phyloP scores from a whole-genome alignment of 345 rosid genomes.

The Arabidopsis suecica region DNA sequence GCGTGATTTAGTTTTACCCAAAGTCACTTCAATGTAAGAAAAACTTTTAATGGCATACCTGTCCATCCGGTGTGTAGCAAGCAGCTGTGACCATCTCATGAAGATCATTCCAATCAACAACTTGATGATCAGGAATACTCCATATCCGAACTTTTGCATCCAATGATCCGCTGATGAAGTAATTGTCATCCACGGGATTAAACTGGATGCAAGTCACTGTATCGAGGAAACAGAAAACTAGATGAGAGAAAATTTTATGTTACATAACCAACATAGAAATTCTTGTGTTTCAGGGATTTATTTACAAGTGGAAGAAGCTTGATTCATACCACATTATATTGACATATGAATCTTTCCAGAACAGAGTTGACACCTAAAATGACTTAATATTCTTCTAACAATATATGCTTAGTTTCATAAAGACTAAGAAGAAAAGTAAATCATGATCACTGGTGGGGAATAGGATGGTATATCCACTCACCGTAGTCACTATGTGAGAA shows the following conservation, averaged over 20 bases:
- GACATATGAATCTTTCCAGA: conserved; percentile 5
- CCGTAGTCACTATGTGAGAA: conserved; percentile 97
- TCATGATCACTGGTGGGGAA: conserved; percentile 17
- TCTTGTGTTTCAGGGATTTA: conserved; percentile 2
- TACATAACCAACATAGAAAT: conserved; percentile 4
- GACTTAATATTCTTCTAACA: not conserved
- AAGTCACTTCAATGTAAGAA: not conserved
- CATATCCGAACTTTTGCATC: conserved; percentile 98
- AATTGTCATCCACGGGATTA: conserved; percentile 90
- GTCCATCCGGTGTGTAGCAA: conserved; percentile 97
- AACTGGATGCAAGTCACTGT: conserved; percentile 99
- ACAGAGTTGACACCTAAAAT: conserved; percentile 13
- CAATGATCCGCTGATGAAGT: conserved; percentile 96
- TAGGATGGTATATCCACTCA: conserved; percentile 43
- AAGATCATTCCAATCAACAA: conserved; percentile 93
- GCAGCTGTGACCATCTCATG: conserved; percentile 99
- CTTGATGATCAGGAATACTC: conserved; percentile 90
- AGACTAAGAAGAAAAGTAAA: conserved; percentile 17
- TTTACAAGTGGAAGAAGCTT: conserved; percentile 8
- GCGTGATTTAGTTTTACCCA: not conserved
- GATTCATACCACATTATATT: not conserved
- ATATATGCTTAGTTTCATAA: conserved; percentile 17
- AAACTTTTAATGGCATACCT: conserved; percentile 52
- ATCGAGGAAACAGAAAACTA: conserved; percentile 27
- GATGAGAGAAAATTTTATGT: conserved; percentile 26